A percentile compares a stretch with the other conserved stretches of the same genome.
phyloP scores from a whole-genome alignment of 192 early-diverging fungal genomes.

The Podila epicladia region DNA sequence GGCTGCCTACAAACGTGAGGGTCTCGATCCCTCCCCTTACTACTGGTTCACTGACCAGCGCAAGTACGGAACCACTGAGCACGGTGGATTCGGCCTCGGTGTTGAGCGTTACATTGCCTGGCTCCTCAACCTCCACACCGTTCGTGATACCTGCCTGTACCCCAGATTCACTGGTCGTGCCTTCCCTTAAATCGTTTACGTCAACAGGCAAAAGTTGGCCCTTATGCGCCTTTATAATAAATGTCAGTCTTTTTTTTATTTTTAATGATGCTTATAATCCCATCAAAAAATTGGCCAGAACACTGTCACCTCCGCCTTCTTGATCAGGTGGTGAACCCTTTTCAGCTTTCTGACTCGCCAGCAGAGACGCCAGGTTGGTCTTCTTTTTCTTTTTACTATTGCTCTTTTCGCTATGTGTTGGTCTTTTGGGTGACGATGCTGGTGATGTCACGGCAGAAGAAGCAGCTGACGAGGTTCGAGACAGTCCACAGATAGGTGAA shows the following conservation, averaged over 20 bases:
- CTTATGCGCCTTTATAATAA: neutral
- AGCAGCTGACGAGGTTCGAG: slow-evolving; percentile 7
- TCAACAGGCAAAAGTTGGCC: neutral
- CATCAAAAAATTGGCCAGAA: slow-evolving; percentile 42
- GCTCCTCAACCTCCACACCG: slow-evolving; percentile 90
- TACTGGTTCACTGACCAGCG: slow-evolving; percentile 99
- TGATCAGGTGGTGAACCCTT: slow-evolving; percentile 16
- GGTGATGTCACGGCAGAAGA: slow-evolving; percentile 26
- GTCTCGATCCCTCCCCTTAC: slow-evolving; percentile 91
- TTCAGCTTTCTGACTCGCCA: slow-evolving; percentile 31
- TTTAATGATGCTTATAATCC: slow-evolving; percentile 16
- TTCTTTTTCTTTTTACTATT: slow-evolving; percentile 48
- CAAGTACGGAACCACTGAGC: slow-evolving; percentile 96
- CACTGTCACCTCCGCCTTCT: slow-evolving; percentile 25
- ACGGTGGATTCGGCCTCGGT: slow-evolving; percentile 98
- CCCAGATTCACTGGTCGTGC: slow-evolving; percentile 67
- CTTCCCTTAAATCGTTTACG: slow-evolving; percentile 35
- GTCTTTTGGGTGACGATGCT: slow-evolving; percentile 19
- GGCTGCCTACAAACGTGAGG: slow-evolving; percentile 87
- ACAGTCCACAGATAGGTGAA: slow-evolving; percentile 14
- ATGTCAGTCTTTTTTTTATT: slow-evolving; percentile 4
- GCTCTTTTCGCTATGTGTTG: slow-evolving; percentile 5
- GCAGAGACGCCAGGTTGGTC: slow-evolving; percentile 12
- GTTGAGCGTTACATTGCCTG: slow-evolving; percentile 98
- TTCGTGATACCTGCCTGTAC: slow-evolving; percentile 92